Evolutionary conservation across 768 basidiomycete species (phyloP).

Genomic region (Termitomyces sp.): DNA sequence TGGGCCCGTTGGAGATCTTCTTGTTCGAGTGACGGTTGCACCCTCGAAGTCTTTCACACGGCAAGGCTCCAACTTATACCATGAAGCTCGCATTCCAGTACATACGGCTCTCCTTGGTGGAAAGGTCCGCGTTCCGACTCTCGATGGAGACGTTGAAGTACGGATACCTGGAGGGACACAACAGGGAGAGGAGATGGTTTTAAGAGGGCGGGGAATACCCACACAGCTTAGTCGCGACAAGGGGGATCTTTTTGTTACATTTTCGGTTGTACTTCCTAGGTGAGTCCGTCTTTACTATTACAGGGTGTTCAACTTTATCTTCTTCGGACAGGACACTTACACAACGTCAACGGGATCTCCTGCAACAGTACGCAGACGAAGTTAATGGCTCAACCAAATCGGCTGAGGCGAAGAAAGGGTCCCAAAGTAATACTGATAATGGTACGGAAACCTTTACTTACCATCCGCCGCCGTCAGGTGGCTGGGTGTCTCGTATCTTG

Average conservation of each 20-base stretch:
- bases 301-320: constrained; percentile 3
- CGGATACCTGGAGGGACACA: constrained; percentile 91
- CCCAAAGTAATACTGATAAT: constrained; percentile 36
- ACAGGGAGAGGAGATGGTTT: constrained; percentile 94
- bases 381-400: constrained; percentile 59
- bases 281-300: constrained; percentile 28
- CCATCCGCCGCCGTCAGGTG: constrained; percentile 48
- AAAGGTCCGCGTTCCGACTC: constrained; percentile 84
- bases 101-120: constrained; percentile 93
- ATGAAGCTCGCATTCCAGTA: constrained; percentile 85
- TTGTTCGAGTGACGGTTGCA: constrained; percentile 80
- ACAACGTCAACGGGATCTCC: constrained; percentile 75
- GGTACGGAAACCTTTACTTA: constrained; percentile 73
- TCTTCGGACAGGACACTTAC: constrained; percentile 61
- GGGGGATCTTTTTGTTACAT: constrained; percentile 87
- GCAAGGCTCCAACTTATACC: constrained; percentile 88
- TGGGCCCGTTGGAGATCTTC: constrained; percentile 78
- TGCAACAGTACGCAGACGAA: constrained; percentile 90
- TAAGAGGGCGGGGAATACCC: constrained; percentile 80
- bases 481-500: constrained; percentile 69
- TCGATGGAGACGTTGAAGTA: constrained; percentile 94
- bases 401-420: constrained; percentile 11
- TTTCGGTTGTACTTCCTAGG: constrained; percentile 88
- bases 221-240: constrained; percentile 52
- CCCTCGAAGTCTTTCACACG: constrained; percentile 82